phyloP scores from a whole-genome alignment of 73 alveolate genomes.

The Paramecium sexaurelia region DNA sequence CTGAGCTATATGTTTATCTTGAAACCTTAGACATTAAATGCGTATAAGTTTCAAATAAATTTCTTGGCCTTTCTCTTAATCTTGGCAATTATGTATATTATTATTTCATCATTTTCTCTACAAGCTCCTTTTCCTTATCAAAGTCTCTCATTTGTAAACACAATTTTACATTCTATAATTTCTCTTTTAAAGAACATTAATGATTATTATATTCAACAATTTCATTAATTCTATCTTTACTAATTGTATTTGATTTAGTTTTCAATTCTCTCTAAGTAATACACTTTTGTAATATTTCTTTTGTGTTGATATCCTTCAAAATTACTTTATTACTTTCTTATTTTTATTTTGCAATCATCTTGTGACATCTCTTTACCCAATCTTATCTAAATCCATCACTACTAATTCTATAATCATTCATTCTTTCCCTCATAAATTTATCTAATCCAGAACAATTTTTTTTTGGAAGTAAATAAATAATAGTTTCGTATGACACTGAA shows the following conservation, averaged over 20 bases:
- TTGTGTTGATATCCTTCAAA: not conserved
- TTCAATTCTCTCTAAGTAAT: not conserved
- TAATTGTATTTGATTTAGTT: not conserved
- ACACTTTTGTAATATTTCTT: not conserved
- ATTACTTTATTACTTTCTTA: not conserved
- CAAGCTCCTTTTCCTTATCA: constrained; percentile 25
- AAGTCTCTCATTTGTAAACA: constrained; percentile 57
- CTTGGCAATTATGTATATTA: not conserved
- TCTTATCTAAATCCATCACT: constrained; percentile 13
- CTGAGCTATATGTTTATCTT: not conserved
- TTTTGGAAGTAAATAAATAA: not conserved
- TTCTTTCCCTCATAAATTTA: not conserved
- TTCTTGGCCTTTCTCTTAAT: constrained; percentile 31
- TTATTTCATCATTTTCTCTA: not conserved
- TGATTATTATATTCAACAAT: constrained; percentile 8
- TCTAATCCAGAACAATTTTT: not conserved
- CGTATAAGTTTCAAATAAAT: not conserved
- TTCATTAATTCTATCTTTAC: constrained; percentile 1
- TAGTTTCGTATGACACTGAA: constrained; percentile 12
- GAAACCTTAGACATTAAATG: not conserved
- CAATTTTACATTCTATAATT: not conserved
- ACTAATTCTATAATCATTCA: not conserved
- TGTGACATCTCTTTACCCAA: constrained; percentile 19
- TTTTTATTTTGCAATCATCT: not conserved
- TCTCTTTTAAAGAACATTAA: not conserved